phyloP scores from a whole-genome alignment of 2,329 filamentous ascomycete species.

The Colletotrichum lindemuthianum region DNA sequence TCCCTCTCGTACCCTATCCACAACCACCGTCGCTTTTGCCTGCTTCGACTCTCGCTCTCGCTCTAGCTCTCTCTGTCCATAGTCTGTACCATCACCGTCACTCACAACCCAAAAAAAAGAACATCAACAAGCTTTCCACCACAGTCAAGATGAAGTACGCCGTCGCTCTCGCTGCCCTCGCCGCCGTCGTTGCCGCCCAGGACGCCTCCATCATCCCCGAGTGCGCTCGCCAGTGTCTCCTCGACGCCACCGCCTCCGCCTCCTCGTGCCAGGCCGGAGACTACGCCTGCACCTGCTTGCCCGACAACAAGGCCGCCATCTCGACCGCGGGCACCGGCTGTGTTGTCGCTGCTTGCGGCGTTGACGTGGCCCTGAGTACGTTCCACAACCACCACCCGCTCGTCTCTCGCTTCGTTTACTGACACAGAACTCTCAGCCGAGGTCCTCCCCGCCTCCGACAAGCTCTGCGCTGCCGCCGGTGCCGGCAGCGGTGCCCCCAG shows the following conservation, averaged over 20 bases:
- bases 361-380: slow-evolving; percentile 51
- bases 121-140: slow-evolving; percentile 20
- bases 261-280: slow-evolving; percentile 47
- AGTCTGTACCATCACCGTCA: slow-evolving; percentile 25
- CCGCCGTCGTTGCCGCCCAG: slow-evolving; percentile 47
- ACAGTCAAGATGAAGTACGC: slow-evolving; percentile 38
- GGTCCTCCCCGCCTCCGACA: slow-evolving; percentile 50
- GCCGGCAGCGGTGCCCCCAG: slow-evolving; percentile 10
- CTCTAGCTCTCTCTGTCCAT: slow-evolving; percentile 10
- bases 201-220: slow-evolving; percentile 40
- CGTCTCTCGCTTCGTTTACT: no score
- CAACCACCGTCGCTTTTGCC: slow-evolving; percentile 16
- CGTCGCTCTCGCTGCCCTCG: slow-evolving; percentile 42
- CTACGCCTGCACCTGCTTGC: slow-evolving; percentile 45
- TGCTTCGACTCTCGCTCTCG: slow-evolving; percentile 1
- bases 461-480: slow-evolving; percentile 44
- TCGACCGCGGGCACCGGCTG: slow-evolving; percentile 46
- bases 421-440: slow-evolving; percentile 43
- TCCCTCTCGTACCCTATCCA: not conserved
- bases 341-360: slow-evolving; percentile 49
- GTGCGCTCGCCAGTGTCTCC: slow-evolving; percentile 51
- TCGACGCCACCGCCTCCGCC: slow-evolving; percentile 43
- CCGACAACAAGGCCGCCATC: slow-evolving; percentile 46
- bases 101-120: slow-evolving; percentile 16
- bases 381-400: slow-evolving; percentile 26